Evolutionary conservation across 768 basidiomycete genomes (phyloP).

Genomic region (Calocybe indica): DNA sequence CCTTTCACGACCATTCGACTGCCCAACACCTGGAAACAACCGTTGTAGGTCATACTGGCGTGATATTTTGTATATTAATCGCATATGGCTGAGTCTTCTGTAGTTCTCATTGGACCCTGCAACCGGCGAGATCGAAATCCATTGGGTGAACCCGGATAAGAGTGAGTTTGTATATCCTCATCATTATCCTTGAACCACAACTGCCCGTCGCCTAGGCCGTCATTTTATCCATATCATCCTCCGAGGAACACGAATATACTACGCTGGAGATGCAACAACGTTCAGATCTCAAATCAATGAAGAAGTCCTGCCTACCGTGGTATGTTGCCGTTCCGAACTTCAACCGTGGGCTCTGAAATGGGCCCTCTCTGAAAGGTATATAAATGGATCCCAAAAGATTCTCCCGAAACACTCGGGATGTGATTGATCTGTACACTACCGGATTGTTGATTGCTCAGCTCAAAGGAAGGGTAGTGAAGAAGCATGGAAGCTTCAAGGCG

Average conservation of each 20-base stretch:
- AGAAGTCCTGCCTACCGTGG: constrained; percentile 7
- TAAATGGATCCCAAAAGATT: no score
- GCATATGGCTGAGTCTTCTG: neutral
- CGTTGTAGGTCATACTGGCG: constrained; percentile 7
- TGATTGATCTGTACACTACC: no score
- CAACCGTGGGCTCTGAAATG: neutral
- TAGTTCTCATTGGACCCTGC: constrained; percentile 13
- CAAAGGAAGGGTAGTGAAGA: no score
- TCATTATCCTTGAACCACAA: neutral
- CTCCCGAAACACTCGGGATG: no score
- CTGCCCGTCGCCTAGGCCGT: constrained; percentile 2
- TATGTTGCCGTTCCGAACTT: neutral
- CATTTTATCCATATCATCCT: constrained; percentile 10
- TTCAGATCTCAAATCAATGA: constrained; percentile 9
- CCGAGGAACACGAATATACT: constrained; percentile 13
- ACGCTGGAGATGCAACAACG: constrained; percentile 12
- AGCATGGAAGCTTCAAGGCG: no score
- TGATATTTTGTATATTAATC: neutral
- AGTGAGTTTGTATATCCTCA: constrained; percentile 5
- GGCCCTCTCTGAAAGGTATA: neutral
- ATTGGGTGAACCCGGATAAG: constrained; percentile 16
- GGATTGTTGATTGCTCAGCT: no score
- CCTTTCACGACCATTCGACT: constrained; percentile 7
- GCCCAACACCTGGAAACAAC: constrained; percentile 11
- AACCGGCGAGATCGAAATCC: constrained; percentile 13